Evolutionary conservation across 768 basidiomycete species (phyloP).

Genomic region (Boletellus sp.): DNA sequence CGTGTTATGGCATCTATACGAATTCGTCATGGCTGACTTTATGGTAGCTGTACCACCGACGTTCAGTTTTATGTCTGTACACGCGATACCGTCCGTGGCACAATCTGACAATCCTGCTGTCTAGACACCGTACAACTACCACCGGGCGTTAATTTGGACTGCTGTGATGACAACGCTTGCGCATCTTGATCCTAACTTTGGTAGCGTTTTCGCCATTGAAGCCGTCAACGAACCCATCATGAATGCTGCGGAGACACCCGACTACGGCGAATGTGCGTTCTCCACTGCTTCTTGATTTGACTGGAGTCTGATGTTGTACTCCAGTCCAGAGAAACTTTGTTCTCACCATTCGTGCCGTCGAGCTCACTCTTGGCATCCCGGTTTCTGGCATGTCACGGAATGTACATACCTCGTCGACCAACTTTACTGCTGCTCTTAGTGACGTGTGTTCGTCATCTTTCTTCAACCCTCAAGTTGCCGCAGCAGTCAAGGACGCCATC

Average conservation of each 20-base stretch:
- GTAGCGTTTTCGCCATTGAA: conserved; percentile 63
- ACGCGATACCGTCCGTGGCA: neutral
- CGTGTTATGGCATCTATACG: conserved; percentile 8
- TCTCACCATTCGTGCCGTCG: conserved; percentile 60
- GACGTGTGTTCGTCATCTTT: conserved; percentile 11
- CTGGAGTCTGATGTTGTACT: conserved; percentile 1
- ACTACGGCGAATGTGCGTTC: conserved; percentile 62
- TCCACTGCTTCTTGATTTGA: neutral
- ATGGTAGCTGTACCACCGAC: conserved; percentile 56
- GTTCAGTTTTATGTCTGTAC: conserved; percentile 69
- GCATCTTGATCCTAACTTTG: conserved; percentile 66
- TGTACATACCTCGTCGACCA: conserved; percentile 23
- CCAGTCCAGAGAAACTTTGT: conserved; percentile 72
- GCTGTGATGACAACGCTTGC: conserved; percentile 72
- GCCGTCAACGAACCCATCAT: conserved; percentile 78
- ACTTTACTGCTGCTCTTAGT: conserved; percentile 36
- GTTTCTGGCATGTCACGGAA: conserved; percentile 17
- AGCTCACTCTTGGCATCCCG: conserved; percentile 55
- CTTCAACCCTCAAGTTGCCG: conserved; percentile 30
- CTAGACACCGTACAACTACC: conserved; percentile 65
- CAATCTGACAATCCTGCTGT: conserved; percentile 1
- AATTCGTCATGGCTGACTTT: conserved; percentile 1
- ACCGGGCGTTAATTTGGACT: conserved; percentile 77
- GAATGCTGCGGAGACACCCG: conserved; percentile 65
- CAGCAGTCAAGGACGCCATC: conserved; percentile 34